phyloP scores from a whole-genome alignment of 2,329 filamentous ascomycete genomes.

The Xylaria sp. region DNA sequence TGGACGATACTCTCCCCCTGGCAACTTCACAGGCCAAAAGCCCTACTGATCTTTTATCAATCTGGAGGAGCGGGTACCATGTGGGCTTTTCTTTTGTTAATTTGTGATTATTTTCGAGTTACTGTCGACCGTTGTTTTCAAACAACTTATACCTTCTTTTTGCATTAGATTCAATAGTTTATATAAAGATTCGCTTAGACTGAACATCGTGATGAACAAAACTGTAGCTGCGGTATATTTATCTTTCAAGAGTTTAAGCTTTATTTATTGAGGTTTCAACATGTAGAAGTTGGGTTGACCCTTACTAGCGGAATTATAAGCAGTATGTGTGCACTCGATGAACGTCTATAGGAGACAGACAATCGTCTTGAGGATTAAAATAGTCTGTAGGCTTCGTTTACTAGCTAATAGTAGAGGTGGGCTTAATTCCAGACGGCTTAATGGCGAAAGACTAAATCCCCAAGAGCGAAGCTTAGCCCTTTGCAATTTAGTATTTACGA shows the following conservation, averaged over 20 bases:
- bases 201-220: neutral
- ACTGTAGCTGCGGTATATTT: neutral
- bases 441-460: too few relatives aligned
- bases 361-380: too few relatives aligned
- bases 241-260: neutral
- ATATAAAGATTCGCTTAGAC: neutral
- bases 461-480: too few relatives aligned
- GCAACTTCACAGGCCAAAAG: conserved; percentile 43
- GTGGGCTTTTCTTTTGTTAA: neutral
- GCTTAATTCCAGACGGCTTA: too few relatives aligned
- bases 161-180: neutral
- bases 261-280: neutral
- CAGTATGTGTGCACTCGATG: neutral
- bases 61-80: neutral
- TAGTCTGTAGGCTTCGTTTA: too few relatives aligned
- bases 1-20: conserved; percentile 45
- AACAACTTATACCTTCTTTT: neutral
- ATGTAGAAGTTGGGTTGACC: neutral
- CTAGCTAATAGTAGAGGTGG: too few relatives aligned
- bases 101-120: neutral
- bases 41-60: conserved; percentile 38
- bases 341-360: too few relatives aligned
- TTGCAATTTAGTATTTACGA: too few relatives aligned
- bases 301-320: neutral
- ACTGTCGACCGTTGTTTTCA: neutral